Percentiles rank a stretch among this genome's conserved stretches.
Evolutionary conservation across 768 basidiomycete species (phyloP).

Genomic region (Pulveroboletus sp.): DNA sequence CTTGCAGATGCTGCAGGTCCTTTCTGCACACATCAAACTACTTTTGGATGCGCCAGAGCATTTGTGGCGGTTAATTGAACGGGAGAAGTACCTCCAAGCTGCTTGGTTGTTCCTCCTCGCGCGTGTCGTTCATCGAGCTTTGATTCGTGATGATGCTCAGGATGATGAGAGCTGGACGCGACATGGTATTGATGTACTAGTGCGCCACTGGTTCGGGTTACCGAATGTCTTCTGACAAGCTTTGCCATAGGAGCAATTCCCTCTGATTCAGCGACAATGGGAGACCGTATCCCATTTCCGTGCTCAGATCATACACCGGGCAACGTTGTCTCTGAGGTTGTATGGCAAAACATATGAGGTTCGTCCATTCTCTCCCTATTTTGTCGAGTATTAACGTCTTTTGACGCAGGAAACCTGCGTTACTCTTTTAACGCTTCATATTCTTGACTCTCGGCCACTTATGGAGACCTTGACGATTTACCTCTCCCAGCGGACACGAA

Average conservation of each 20-base stretch:
- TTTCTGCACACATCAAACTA: slow-evolving; percentile 89
- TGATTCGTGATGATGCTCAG: slow-evolving; percentile 59
- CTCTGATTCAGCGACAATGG: slow-evolving; percentile 90
- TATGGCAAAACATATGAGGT: slow-evolving; percentile 50
- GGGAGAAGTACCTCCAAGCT: slow-evolving; percentile 73
- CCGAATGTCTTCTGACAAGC: neutral
- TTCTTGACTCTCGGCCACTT: slow-evolving; percentile 84
- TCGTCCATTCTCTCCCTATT: slow-evolving; percentile 13
- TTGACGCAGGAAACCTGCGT: slow-evolving; percentile 62
- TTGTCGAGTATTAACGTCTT: neutral
- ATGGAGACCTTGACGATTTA: slow-evolving; percentile 66
- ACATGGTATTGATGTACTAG: slow-evolving; percentile 60
- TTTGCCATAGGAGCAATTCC: slow-evolving; percentile 67
- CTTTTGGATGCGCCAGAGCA: slow-evolving; percentile 89
- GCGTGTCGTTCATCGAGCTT: slow-evolving; percentile 75
- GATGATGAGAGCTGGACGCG: slow-evolving; percentile 57
- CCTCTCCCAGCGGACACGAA: slow-evolving; percentile 65
- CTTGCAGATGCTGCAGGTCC: slow-evolving; percentile 60
- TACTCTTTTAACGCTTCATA: slow-evolving; percentile 74
- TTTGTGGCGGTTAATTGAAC: slow-evolving; percentile 82
- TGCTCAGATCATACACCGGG: slow-evolving; percentile 81
- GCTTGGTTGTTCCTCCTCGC: slow-evolving; percentile 85
- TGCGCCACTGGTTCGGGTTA: slow-evolving; percentile 28
- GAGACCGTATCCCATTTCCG: slow-evolving; percentile 84
- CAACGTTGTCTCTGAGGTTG: slow-evolving; percentile 76